Conservation (phyloP, 2,329 filamentous ascomycete species). For the Cadophora sp. region DNA sequence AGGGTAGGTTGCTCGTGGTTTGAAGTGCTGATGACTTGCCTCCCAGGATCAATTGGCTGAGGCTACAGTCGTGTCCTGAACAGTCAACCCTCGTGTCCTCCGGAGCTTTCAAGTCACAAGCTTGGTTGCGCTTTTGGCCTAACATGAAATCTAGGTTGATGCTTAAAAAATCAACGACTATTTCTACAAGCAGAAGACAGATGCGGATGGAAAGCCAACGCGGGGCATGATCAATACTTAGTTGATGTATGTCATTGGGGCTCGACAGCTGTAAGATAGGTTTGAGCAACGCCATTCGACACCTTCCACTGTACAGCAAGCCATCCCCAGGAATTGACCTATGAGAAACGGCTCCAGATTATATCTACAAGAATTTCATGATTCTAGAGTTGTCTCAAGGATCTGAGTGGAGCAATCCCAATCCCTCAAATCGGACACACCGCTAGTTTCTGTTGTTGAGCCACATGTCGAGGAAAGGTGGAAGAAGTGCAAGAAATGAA, state of each 20-base stretch:
- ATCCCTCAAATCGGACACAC: conserved; percentile 1
- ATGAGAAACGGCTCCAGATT: not conserved
- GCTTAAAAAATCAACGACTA: not conserved
- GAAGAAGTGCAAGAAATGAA: conserved; percentile 9
- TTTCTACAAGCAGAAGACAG: not conserved
- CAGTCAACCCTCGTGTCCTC: not conserved
- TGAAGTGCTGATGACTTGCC: not conserved
- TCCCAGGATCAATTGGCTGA: not conserved
- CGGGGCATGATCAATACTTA: not conserved
- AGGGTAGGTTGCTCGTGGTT: not conserved
- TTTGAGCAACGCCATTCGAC: not conserved
- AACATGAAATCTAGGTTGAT: not conserved
- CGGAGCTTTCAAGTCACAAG: not conserved
- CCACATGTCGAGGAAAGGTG: not conserved
- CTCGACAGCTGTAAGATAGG: not conserved
- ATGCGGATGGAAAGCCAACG: not conserved
- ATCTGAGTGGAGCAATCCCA: not conserved
- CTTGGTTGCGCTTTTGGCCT: not conserved
- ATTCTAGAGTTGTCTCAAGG: not conserved
- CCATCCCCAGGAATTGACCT: not conserved
- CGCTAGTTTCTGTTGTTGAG: not conserved
- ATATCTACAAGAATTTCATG: not conserved
- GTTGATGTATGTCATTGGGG: not conserved
- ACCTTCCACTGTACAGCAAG: not conserved
- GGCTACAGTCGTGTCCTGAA: not conserved